A percentile compares a stretch with the other conserved stretches of the same genome.
Evolutionary conservation across 139 green algal species (phyloP).

Genomic region (Asterochloris sp.): DNA sequence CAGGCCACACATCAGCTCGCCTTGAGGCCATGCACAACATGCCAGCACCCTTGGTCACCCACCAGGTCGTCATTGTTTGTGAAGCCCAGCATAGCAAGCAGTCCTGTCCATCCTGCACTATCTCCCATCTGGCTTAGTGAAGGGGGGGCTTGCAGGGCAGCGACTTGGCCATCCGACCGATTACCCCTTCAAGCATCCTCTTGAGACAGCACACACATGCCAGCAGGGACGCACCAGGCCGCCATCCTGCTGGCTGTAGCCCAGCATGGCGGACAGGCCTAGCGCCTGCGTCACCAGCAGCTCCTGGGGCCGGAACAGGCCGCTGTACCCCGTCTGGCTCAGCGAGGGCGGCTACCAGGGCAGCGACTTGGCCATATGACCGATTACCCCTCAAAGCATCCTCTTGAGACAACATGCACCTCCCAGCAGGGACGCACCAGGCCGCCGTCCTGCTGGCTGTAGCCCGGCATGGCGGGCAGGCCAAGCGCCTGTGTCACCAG

Average conservation of each 20-base stretch:
- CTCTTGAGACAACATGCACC: no score
- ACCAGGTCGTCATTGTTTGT: slow-evolving; percentile 41
- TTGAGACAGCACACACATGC: no score
- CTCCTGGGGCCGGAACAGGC: slow-evolving; percentile 60
- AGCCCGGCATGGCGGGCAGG: slow-evolving; percentile 53
- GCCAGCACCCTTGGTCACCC: no score
- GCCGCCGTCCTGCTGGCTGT: slow-evolving; percentile 49
- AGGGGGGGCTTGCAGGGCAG: slow-evolving; percentile 57
- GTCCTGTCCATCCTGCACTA: slow-evolving; percentile 55
- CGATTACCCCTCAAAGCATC: no score
- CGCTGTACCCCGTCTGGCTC: slow-evolving; percentile 38
- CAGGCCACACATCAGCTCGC: no score
- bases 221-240: slow-evolving; percentile 45
- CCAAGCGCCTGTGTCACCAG: slow-evolving; percentile 57
- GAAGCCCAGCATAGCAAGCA: slow-evolving; percentile 56
- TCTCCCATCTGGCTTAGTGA: slow-evolving; percentile 41
- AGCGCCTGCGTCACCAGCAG: slow-evolving; percentile 60
- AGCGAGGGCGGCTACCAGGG: slow-evolving; percentile 60
- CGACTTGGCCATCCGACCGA: neutral
- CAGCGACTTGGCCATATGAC: slow-evolving; percentile 11
- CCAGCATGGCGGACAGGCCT: slow-evolving; percentile 50
- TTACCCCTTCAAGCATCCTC: no score
- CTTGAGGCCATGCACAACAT: no score
- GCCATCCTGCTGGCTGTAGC: slow-evolving; percentile 43
- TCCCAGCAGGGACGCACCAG: slow-evolving; percentile 33